Evolutionary conservation across 768 basidiomycete genomes (phyloP).

Genomic region (Termitomyces sp.): DNA sequence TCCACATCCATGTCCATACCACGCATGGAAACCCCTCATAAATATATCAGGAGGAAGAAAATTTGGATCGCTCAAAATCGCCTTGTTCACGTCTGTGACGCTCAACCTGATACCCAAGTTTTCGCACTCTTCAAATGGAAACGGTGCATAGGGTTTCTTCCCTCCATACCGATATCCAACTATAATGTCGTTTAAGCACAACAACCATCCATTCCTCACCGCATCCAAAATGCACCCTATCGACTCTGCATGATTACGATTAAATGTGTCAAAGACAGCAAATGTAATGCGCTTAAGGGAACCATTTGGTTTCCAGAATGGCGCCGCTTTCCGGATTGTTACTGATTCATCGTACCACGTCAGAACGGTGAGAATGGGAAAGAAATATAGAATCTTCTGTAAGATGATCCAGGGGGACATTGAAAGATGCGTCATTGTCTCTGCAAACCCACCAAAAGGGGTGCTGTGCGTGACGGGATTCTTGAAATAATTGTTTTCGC

Average conservation of each 20-base stretch:
- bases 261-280: no score
- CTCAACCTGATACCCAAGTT: background rate
- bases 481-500: background rate
- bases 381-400: no score
- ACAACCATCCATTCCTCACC: background rate
- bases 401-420: no score
- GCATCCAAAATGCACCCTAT: background rate
- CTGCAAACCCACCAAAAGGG: background rate
- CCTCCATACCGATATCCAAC: no score
- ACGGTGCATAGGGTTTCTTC: background rate
- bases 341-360: no score
- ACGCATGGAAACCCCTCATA: no score
- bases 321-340: background rate
- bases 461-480: background rate
- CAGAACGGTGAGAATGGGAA: no score
- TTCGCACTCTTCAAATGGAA: background rate
- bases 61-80: no score
- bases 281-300: background rate
- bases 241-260: no score
- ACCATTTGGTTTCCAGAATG: background rate
- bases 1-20: no score
- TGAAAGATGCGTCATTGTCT: background rate
- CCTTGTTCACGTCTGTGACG: background rate
- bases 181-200: background rate
- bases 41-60: no score